phyloP scores from a whole-genome alignment of 75 land plant genomes.

The Azolla pinnata region DNA sequence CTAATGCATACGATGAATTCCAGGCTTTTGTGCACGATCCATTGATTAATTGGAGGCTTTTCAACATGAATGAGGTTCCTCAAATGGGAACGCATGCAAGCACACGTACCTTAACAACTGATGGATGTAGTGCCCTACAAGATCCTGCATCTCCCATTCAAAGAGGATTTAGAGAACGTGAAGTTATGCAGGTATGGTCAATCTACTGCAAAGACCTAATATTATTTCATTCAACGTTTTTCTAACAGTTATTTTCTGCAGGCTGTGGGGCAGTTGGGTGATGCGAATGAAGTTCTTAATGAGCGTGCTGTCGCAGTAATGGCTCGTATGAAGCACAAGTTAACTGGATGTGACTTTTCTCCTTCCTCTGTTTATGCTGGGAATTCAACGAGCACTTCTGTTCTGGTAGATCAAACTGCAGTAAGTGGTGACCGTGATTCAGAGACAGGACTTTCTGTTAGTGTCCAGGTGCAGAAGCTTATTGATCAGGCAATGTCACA shows the following conservation, averaged over 20 bases:
- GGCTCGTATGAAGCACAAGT: constrained; percentile 95
- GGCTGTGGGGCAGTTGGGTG: constrained; percentile 96
- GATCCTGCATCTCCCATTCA: constrained; percentile 68
- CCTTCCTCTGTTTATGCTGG: constrained; percentile 22
- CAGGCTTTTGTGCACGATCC: constrained; percentile 99
- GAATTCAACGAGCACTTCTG: constrained; percentile 18
- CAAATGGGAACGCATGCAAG: constrained; percentile 51
- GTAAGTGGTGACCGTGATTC: constrained; percentile 60
- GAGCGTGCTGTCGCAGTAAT: constrained; percentile 96
- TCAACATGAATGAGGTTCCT: constrained; percentile 90
- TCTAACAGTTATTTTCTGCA: too few relatives aligned
- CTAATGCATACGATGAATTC: too few relatives aligned
- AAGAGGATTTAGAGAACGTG: constrained; percentile 80
- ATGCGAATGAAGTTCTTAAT: constrained; percentile 97
- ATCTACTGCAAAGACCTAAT: background rate
- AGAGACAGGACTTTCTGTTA: constrained; percentile 70
- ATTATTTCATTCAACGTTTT: too few relatives aligned
- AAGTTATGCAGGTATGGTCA: constrained; percentile 61
- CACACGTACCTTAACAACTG: constrained; percentile 43
- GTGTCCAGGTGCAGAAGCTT: constrained; percentile 78
- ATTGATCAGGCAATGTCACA: constrained; percentile 84
- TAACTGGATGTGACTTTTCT: constrained; percentile 86
- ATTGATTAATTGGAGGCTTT: constrained; percentile 93
- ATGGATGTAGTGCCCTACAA: constrained; percentile 35
- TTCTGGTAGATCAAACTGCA: constrained; percentile 31